These are phyloP conservation scores for Papiliotrema nemorosa DNA, from an alignment of 1,284 basidiomycete genomes.

Conservation along the genomic window DNA sequence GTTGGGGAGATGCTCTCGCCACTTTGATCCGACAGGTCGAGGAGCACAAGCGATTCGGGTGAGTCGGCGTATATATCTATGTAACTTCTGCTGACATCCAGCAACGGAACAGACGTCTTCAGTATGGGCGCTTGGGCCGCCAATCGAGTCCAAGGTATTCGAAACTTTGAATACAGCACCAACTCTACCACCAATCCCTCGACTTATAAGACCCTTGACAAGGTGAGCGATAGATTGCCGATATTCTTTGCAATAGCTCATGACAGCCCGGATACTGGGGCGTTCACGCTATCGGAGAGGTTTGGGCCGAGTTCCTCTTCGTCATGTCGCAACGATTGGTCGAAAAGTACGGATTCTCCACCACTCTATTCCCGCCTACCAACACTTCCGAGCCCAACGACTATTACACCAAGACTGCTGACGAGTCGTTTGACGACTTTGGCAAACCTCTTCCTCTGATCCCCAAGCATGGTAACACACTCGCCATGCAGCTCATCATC, in stretches of 20 bases:
- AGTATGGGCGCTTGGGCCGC: slow-evolving; percentile 94
- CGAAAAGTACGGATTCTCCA: slow-evolving; percentile 72
- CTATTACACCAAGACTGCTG: slow-evolving; percentile 59
- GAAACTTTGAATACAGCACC: slow-evolving; percentile 81
- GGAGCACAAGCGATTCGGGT: slow-evolving; percentile 57
- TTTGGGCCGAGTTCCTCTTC: slow-evolving; percentile 94
- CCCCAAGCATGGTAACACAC: slow-evolving; percentile 88
- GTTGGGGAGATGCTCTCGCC: slow-evolving; percentile 67
- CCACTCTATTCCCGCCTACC: slow-evolving; percentile 73
- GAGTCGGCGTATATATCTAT: no score
- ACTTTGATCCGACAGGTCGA: slow-evolving; percentile 74
- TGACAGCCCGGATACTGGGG: slow-evolving; percentile 27
- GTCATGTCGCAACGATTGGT: slow-evolving; percentile 72
- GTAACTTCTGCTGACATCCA: no score
- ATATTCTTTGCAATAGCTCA: neutral
- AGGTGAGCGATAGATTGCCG: slow-evolving; percentile 72
- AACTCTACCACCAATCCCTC: slow-evolving; percentile 78
- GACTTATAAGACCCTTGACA: slow-evolving; percentile 93
- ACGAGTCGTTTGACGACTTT: slow-evolving; percentile 42
- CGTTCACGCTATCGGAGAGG: slow-evolving; percentile 81
- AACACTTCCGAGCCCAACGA: slow-evolving; percentile 52
- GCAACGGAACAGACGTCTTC: slow-evolving; percentile 55
- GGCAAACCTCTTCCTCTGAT: slow-evolving; percentile 61
- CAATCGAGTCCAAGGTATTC: slow-evolving; percentile 70
- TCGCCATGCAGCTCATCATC: slow-evolving; percentile 79